Percentiles rank a stretch among this genome's conserved stretches.
phyloP scores from a whole-genome alignment of 176 grass and related monocot species.

The Cocos nucifera region DNA sequence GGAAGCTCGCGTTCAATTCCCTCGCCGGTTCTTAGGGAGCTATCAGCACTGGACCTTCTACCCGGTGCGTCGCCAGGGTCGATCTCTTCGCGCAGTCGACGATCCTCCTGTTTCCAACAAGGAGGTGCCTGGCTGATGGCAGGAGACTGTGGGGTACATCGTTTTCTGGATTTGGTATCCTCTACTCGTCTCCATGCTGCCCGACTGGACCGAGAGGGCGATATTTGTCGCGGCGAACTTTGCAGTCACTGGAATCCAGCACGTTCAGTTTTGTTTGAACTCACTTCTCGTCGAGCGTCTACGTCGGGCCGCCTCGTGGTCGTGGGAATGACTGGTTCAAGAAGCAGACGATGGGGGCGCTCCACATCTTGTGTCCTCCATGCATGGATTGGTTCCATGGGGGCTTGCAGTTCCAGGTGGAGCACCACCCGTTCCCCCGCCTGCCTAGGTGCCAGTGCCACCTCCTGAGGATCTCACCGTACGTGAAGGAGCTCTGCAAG shows the following conservation, averaged over 20 bases:
- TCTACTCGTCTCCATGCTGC: constrained; percentile 53
- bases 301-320: constrained; percentile 55
- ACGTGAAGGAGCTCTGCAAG: constrained; percentile 84
- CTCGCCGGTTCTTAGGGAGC: constrained; percentile 57
- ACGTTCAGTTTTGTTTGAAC: constrained; percentile 88
- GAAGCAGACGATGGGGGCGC: constrained; percentile 74
- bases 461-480: constrained; percentile 38
- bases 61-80: constrained; percentile 64
- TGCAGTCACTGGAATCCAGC: constrained; percentile 65
- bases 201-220: constrained; percentile 62
- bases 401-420: constrained; percentile 82
- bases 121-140: constrained; percentile 32
- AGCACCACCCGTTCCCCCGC: constrained; percentile 89
- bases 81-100: constrained; percentile 62
- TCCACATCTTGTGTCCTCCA: constrained; percentile 61
- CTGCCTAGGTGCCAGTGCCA: constrained; percentile 80
- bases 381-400: constrained; percentile 99
- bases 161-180: constrained; percentile 89
- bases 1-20: constrained; percentile 51
- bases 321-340: constrained; percentile 92
- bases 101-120: constrained; percentile 25
- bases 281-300: constrained; percentile 81
- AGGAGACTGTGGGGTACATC: constrained; percentile 43
- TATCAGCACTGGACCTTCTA: constrained; percentile 98
- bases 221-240: constrained; percentile 68